Conservation (phyloP, 345 rosid genomes). For the Hibiscus mutabilis region DNA sequence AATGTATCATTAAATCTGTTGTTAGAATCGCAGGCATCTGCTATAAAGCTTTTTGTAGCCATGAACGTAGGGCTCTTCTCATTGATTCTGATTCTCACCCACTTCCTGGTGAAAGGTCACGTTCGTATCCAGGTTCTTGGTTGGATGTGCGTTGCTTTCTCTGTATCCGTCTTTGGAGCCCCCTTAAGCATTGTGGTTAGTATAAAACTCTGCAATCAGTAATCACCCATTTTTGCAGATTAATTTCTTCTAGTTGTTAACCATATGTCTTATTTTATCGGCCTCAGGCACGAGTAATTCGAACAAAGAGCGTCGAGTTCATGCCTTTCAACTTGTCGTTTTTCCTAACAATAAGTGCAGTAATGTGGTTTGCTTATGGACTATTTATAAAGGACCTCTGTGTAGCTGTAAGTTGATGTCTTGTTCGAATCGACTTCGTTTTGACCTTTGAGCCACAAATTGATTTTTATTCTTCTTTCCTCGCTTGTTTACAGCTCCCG, state of each 20-base stretch:
- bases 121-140: slow-evolving; percentile 45
- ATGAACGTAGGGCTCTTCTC: slow-evolving; percentile 59
- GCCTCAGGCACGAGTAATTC: slow-evolving; percentile 28
- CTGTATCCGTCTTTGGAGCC: slow-evolving; percentile 73
- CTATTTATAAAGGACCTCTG: slow-evolving; percentile 49
- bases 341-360: slow-evolving; percentile 73
- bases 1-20: not conserved
- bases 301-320: slow-evolving; percentile 81
- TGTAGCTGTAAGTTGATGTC: slow-evolving; percentile 52
- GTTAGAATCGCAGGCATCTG: slow-evolving; percentile 39
- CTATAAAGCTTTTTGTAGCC: slow-evolving; percentile 37
- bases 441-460: not conserved
- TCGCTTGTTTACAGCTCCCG: slow-evolving; percentile 44
- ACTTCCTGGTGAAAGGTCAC: slow-evolving; percentile 23
- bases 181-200: slow-evolving; percentile 71
- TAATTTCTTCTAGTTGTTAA: not conserved
- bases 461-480: not conserved
- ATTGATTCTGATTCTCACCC: slow-evolving; percentile 33
- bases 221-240: not conserved
- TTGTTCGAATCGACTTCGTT: not conserved
- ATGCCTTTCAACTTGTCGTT: slow-evolving; percentile 85
- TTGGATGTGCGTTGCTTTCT: slow-evolving; percentile 72
- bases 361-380: slow-evolving; percentile 81
- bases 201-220: not conserved
- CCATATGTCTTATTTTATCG: not conserved